Evolutionary conservation across 164 flowering plant species (phyloP), one percentile per base, ranked within the genome.

Genomic region (Magnolia officinalis): DNA sequence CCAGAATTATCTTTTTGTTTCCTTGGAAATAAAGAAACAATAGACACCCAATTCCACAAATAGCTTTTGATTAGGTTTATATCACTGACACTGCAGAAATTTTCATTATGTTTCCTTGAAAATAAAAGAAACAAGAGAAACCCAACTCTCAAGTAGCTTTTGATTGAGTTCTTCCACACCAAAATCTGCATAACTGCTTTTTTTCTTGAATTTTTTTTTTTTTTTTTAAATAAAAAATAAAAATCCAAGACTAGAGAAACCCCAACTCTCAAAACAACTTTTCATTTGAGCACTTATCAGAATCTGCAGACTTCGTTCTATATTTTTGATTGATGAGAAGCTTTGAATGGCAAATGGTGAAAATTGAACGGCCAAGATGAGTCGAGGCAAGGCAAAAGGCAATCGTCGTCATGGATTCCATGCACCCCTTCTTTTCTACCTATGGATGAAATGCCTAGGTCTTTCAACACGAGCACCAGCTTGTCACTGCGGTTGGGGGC

Each of bases 401-500:
- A 71, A 64, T 51, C 76, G n/a, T 10, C 71, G 55, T 74, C 13
- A 63, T 29, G 50, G 37, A 71, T 77, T 74, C 63, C 67, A 67
- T 70, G 67, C 68, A 16, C 29, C 16, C 19, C 16, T 19, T 71
- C n/a, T 50, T 70, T 14, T 18, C 52, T 8, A 24, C 31, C 45
- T 26, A 83, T 87, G 89, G 88, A 83, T n/a, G 81, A 83, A 45
- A 59, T 88, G 71, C 90, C 93, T 1, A 96, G 96, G 65, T 75
- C 95, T 19, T 64, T 90, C 77, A 93, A 95, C 16, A 90, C 92
- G 0, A 89, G 91, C 67, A 86, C 87, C 21, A 85, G 96, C 78
- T 89, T 93, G 81, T 86, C 90, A 63, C 82, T 93, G 68, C 78
- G 98, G 52, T 80, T 93, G 79, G 98, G 2, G 96, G 21, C 96